Base-by-base conservation (phyloP, 352 stramenopile genomes). In the Pythium biforme region DNA sequence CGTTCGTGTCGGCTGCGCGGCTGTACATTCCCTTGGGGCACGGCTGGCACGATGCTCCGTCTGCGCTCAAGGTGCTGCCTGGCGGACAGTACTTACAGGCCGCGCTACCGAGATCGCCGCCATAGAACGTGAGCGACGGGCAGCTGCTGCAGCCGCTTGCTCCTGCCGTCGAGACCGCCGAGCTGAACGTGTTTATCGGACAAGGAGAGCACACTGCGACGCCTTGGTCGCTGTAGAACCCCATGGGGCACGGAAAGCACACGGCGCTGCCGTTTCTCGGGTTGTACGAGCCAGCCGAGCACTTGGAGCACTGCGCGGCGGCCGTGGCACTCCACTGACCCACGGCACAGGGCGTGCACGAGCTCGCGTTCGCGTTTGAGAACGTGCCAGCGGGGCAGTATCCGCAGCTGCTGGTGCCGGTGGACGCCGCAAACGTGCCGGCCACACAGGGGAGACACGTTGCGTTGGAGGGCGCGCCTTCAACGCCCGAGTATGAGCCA, bases 151-250 rank as follows among this genome's bases (percentile, higher is more conserved):
- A 91, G 8, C 34, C 55, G 0, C 72, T 56, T 19, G 46, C 51
- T 19, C 65, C 54, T 7, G 67, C 57, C 0, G 62, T 50, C 1
- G 66, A 55, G 19, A 83, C 54, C 0, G 53, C 51, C 14, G 53
- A 49, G 33, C 68, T 82, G 51, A 70, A 86, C 0, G 77, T 89
- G 45, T 86, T 86, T 4, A 72, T 26, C 23, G 81, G 76, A 31
- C 83, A 92, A 11, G 74, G 50, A 0, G 59, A 57, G 25, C 83
- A 92, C 5, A 22, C 29, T 0, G 62, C 53, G 14, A 64, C 66
- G 1, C 72, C 68, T 3, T 22, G n/a, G 51, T 78, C 73, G 50
- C 81, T 90, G 69, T 76, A 88, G 59, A 84, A 88, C 6, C 83
- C 83, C 52, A 65, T 59, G 0, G 81, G 79, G 40, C 83, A 92